Base-by-base conservation (phyloP, 441 rosid species). In the Gossypium schwendimanii region DNA sequence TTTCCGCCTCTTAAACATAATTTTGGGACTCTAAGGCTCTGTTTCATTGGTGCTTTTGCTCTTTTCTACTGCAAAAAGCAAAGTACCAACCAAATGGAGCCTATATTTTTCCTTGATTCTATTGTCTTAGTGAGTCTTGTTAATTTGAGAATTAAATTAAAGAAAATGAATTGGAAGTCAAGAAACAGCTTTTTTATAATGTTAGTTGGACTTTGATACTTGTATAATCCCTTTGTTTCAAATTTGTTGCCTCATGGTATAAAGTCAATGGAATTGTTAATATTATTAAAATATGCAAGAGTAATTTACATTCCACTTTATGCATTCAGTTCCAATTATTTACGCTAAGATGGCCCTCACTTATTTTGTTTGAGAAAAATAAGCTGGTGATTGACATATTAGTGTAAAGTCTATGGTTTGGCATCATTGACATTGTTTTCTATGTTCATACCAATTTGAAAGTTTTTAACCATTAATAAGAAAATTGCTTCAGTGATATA, bases 1-100 rank as follows among this genome's bases (percentile, higher is more conserved):
- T 67, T 75, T 67, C 9, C 4, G 71, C 36, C 20, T 3, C 41
- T 66, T 66, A 49, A 66, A 26, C 41, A 47, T 47, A 11, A 66
- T 66, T 24, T 44, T 47, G 7, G 57, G 58, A 47, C 14, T 47
- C 20, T 18, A 21, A 55, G 28, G 4, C 28, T 55, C 5, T 54
- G 2, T 55, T 20, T 55, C 31, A 9, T 54, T 54, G 59, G 59
- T 54, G 12, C 6, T 54, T 54, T 54, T 18, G 59, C 12, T 20
- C 12, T 54, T 54, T 54, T 3, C 14, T 18, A 20, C 59, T 6
- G 0, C 59, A 18, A 20, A 54, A 54, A 54, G 26, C 59, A 3
- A 54, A 54, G 28, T 54, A 20, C 24, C 24, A 54, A 8, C 26
- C 24, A 54, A 54, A 54, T 54, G 3, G 26, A 54, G 4, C 11